Percentiles rank a stretch among this genome's conserved stretches.
Conservation (phyloP, 345 rosid genomes). For the Punica granatum region DNA sequence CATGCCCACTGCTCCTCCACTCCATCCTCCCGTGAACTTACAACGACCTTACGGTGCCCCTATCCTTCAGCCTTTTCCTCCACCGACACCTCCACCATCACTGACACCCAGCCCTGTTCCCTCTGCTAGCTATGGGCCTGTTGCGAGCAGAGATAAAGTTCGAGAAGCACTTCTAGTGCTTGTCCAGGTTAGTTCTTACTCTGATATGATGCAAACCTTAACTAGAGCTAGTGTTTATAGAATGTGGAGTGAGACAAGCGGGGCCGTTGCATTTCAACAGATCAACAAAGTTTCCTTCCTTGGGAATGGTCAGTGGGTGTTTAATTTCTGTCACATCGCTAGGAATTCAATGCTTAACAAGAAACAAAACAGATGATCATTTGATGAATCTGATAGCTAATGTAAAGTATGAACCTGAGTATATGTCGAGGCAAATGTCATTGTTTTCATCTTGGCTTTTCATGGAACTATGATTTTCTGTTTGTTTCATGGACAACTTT, state of each 20-base stretch:
- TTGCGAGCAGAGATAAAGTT: conserved; percentile 66
- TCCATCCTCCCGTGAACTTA: conserved; percentile 37
- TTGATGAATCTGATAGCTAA: background rate
- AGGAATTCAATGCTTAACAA: background rate
- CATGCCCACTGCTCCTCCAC: conserved; percentile 51
- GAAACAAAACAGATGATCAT: background rate
- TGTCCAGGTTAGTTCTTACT: conserved; percentile 56
- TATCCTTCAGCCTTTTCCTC: conserved; percentile 91
- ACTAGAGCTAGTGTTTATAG: background rate
- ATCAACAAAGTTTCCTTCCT: background rate
- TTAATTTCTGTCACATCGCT: background rate
- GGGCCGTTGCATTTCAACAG: background rate
- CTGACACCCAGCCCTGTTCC: conserved; percentile 54
- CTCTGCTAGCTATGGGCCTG: conserved; percentile 30
- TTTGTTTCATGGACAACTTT: background rate
- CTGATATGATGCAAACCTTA: background rate
- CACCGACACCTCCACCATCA: conserved; percentile 80
- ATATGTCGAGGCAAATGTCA: background rate
- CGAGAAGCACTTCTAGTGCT: conserved; percentile 64
- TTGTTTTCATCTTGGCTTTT: no score
- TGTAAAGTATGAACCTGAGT: background rate
- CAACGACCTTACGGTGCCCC: conserved; percentile 78
- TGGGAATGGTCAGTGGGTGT: background rate
- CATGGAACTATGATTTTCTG: no score
- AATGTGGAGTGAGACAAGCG: background rate